Conservation (phyloP, 2,329 filamentous ascomycete genomes). For the Paecilomyces sp. region DNA sequence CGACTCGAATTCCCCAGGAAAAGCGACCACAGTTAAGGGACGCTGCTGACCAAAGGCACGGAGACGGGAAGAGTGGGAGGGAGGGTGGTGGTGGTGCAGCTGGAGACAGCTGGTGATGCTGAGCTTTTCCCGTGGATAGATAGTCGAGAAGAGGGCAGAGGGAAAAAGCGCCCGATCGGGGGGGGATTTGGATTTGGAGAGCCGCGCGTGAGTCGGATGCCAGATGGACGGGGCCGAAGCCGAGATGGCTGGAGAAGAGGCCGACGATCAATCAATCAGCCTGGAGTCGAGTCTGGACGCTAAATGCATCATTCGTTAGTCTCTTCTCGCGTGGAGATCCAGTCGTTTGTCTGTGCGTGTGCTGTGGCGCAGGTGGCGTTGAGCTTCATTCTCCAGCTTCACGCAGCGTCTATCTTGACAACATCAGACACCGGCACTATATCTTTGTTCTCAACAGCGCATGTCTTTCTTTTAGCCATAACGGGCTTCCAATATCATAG, state of each 20-base stretch:
- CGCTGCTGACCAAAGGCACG: constrained; percentile 8
- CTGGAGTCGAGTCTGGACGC: not conserved
- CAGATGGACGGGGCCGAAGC: not conserved
- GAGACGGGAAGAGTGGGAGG: constrained; percentile 7
- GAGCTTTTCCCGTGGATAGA: not conserved
- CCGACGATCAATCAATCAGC: too few relatives aligned
- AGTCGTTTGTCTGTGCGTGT: not conserved
- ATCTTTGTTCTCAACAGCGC: too few relatives aligned
- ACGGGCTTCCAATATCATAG: too few relatives aligned
- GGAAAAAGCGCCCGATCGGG: not conserved
- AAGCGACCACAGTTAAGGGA: constrained; percentile 2
- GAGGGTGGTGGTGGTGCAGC: not conserved
- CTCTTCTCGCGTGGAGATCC: not conserved
- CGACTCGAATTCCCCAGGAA: not conserved
- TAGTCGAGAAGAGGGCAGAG: not conserved
- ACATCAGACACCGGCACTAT: too few relatives aligned
- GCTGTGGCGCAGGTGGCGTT: too few relatives aligned
- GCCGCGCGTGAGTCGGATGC: not conserved
- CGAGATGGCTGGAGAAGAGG: not conserved
- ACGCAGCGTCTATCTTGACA: too few relatives aligned
- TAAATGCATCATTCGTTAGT: too few relatives aligned
- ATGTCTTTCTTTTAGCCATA: too few relatives aligned
- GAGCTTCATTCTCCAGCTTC: too few relatives aligned
- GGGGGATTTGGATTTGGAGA: not conserved
- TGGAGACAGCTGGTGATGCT: not conserved